Evolutionary conservation across 164 flowering plant genomes (phyloP), one percentile per base, ranked within the genome.

Genomic region (Vitis amurensis): DNA sequence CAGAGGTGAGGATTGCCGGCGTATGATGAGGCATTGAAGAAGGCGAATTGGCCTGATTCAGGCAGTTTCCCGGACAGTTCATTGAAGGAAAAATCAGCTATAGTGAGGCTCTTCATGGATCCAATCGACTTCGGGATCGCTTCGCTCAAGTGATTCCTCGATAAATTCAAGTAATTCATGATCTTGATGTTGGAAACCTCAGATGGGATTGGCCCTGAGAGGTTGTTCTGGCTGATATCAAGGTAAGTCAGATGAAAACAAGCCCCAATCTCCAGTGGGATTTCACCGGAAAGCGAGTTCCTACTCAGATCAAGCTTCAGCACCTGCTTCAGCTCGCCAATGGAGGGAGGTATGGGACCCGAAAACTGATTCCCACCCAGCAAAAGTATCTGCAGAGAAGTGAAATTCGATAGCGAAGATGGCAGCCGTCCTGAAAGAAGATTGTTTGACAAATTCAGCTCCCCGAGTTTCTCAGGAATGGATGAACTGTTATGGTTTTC

Each of bases 31-130:
- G 92, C 91, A 58, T 95, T 91, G 82, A 95, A 90, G 80, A 82
- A 81, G 0, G 84, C 69, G 56, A 95, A 94, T 74, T 94, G 99
- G 23, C 98, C 98, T 0, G 82, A 75, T 68, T 89, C 98, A 0
- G 99, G 99, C 17, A 95, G 66, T 73, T 78, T 84, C 2, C 99
- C 99, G 0, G 91, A 86, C 73, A 95, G 80, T 53, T 92, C 86
- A 68, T 95, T 95, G 93, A 86, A 93, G 65, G 99, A 93, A 78
- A 95, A 95, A 77, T 95, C 99, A 2, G 91, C 97, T 13, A 67
- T 78, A 0, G 96, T 92, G 73, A 95, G 90, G 77, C 96, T 90
- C 67, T 85, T 91, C 92, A 95, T 89, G 61, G 85, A 76, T 2
- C 93, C 98, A 19, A 95, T 78, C 4, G 91, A 81, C 67, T 67